Conservation (phyloP, 2,329 filamentous ascomycete species). For the Alternaria novae-zelandiae region DNA sequence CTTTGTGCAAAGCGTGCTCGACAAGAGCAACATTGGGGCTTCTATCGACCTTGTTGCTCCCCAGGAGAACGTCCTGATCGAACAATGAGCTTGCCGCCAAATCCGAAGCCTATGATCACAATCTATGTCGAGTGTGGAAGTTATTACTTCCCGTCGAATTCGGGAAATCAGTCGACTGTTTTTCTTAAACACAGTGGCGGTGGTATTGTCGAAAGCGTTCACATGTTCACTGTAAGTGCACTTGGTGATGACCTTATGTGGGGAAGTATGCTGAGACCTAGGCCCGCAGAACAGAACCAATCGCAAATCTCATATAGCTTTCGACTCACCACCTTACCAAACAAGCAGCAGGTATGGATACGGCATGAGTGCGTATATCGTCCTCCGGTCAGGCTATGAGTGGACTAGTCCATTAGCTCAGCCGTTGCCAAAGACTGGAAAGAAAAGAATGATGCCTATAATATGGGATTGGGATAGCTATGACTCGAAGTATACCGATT, state of each 20-base stretch:
- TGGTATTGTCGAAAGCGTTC: background rate
- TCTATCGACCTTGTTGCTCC: background rate
- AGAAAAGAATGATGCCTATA: background rate
- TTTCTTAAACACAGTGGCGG: background rate
- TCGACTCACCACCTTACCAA: background rate
- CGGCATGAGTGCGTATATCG: background rate
- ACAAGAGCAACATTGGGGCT: no score
- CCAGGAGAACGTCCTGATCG: no score
- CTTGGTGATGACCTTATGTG: no score
- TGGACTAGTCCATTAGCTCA: background rate
- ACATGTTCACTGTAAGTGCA: background rate
- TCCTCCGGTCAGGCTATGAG: background rate
- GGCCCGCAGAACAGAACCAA: background rate
- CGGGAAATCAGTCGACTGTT: no score
- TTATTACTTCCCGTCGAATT: no score
- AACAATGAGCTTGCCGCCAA: no score
- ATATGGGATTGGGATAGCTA: no score
- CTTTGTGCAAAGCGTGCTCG: background rate
- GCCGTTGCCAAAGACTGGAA: background rate
- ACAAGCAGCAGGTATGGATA: rapidly evolving
- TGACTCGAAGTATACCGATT: no score
- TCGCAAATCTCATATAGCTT: rapidly evolving
- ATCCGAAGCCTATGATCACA: no score
- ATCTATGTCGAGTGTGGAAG: no score
- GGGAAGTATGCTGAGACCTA: background rate